These are phyloP conservation scores for Alliaria petiolata DNA, from an alignment of 345 rosid genomes.

Conservation along the genomic window DNA sequence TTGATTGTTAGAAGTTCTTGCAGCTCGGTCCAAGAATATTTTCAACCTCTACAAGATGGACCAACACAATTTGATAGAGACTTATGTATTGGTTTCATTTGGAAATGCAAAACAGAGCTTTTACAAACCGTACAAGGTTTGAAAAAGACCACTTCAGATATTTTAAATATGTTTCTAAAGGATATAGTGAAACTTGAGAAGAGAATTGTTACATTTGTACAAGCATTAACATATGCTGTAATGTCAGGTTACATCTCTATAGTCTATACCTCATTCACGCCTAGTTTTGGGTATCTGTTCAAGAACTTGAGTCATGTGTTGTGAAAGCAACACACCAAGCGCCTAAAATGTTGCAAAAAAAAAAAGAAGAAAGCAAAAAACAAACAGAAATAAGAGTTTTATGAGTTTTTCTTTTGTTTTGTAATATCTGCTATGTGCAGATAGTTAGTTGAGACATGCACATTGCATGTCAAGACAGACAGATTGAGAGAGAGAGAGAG, in stretches of 20 bases:
- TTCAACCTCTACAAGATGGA: background rate
- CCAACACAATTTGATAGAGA: background rate
- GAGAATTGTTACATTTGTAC: background rate
- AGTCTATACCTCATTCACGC: background rate
- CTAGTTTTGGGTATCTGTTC: background rate
- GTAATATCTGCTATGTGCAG: background rate
- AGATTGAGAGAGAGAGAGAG: constrained; percentile 28
- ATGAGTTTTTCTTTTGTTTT: background rate
- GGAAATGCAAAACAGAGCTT: background rate
- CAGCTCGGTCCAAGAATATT: background rate
- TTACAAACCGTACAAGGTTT: background rate
- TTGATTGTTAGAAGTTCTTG: background rate
- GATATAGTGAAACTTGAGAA: background rate
- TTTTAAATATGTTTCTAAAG: background rate
- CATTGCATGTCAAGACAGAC: constrained; percentile 25
- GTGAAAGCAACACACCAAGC: constrained; percentile 4
- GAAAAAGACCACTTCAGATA: background rate
- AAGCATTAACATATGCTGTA: background rate
- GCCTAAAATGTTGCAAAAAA: background rate
- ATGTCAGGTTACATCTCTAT: background rate
- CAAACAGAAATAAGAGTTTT: background rate
- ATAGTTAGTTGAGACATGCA: constrained; percentile 27
- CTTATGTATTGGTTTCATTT: background rate
- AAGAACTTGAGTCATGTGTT: constrained; percentile 24
- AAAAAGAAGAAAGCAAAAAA: background rate